Evolutionary conservation across 2,329 filamentous ascomycete species (phyloP).

Genomic region (Alternaria metachromatica): DNA sequence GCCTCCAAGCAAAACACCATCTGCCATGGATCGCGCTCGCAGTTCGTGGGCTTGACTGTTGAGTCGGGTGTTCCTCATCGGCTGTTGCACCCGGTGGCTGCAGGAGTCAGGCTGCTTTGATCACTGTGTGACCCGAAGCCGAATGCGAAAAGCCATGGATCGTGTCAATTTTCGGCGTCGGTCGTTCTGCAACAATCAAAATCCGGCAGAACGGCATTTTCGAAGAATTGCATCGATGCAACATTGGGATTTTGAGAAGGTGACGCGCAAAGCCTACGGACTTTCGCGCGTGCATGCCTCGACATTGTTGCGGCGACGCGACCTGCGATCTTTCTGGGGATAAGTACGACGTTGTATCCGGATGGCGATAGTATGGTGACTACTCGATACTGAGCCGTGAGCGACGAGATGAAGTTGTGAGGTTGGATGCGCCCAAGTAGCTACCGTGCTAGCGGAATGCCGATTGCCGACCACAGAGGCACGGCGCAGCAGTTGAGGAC

Average conservation of each 20-base stretch:
- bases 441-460: not conserved
- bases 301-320: not conserved
- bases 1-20: conserved; percentile 4
- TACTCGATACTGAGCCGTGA: not conserved
- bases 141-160: not conserved
- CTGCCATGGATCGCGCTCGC: not conserved
- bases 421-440: not conserved
- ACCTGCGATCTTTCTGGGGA: not conserved
- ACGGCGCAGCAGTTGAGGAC: not conserved
- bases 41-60: not conserved
- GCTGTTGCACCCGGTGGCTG: not conserved
- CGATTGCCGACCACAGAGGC: not conserved
- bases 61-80: not conserved
- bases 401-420: not conserved
- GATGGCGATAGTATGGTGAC: not conserved
- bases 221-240: not conserved
- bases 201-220: not conserved
- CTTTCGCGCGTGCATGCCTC: not conserved
- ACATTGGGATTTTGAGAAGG: not conserved
- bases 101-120: not conserved
- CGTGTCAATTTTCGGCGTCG: not conserved
- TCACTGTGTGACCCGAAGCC: not conserved
- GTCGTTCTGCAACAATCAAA: not conserved
- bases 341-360: not conserved
- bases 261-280: not conserved